These are phyloP conservation scores for Pseudopithomyces chartarum DNA, from an alignment of 2,329 filamentous ascomycete genomes.

Conservation along the genomic window DNA sequence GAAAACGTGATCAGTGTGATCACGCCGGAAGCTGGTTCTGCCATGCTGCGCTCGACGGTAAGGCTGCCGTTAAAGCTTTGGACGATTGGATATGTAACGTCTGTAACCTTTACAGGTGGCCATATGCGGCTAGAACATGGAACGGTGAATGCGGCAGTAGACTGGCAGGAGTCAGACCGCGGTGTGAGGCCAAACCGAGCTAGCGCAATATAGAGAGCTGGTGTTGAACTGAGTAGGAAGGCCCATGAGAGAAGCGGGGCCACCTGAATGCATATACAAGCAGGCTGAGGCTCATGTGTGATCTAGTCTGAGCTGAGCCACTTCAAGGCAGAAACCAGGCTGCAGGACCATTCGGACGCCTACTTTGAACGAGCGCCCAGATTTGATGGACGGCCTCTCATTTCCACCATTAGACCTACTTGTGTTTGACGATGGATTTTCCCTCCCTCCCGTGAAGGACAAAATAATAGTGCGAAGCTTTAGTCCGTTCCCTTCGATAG, in stretches of 20 bases:
- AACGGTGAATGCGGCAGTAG: background rate
- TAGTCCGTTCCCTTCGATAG: too few species aligned
- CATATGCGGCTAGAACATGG: background rate
- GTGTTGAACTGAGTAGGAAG: background rate
- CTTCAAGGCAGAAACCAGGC: background rate
- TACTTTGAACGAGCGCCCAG: background rate
- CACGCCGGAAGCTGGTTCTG: constrained; percentile 18
- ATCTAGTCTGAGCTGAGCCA: background rate
- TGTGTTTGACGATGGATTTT: too few species aligned
- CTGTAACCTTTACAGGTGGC: background rate
- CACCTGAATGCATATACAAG: background rate
- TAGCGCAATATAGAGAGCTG: background rate
- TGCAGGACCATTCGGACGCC: background rate
- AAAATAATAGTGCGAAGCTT: too few species aligned
- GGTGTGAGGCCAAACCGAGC: background rate
- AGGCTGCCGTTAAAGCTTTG: background rate
- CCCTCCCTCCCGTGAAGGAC: too few species aligned
- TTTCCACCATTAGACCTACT: too few species aligned
- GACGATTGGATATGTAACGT: background rate
- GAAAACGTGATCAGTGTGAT: constrained; percentile 18
- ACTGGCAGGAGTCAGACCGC: background rate
- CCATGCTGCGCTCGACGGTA: constrained; percentile 14
- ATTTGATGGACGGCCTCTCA: background rate
- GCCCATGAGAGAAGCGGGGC: background rate
- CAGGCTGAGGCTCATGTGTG: background rate